Evolutionary conservation across 148 eudicot species (phyloP), one percentile per base, ranked within the genome.

Genomic region (Nyssa sinensis): DNA sequence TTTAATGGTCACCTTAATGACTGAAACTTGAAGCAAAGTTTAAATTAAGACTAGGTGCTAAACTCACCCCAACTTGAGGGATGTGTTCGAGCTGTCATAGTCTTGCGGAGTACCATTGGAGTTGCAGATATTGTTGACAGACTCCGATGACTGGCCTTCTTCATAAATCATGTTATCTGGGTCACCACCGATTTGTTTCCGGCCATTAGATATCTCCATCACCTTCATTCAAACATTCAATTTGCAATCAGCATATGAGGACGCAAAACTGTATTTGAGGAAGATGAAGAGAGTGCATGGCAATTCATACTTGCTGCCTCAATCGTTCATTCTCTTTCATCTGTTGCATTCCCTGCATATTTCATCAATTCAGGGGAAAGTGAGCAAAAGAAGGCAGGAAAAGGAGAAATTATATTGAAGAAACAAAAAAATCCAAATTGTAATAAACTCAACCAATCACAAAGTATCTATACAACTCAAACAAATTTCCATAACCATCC

Each of bases 131-230:
- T 89, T 80, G 59, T 83, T 80, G 64, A 89, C 80, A 0, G 98
- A 89, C 41, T 91, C 97, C 0, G 97, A 93, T 37, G 93, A 89
- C 63, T 84, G 94, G 30, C 90, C 91, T 12, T 91, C 98, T 60
- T 91, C 94, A 59, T 64, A 76, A 13, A 74, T 25, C 61, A 84
- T 35, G 78, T 76, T 84, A 30, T 74, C 88, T 1, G 86, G 85
- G 47, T 83, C 90, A 12, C 64, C 75, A 19, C 51, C 78, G 3
- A 41, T 60, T 0, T 68, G 68, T 23, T 76, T 83, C 72, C 51
- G 71, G 5, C 72, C 74, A 72, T 81, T 79, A 6, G 85, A 65
- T 39, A 81, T 80, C 69, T 80, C 86, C 80, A 76, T 62, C 77
- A 91, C 85, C 96, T 89, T 67, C 61, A 76, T 30, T 25, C 19